Percentiles rank a stretch among this genome's conserved stretches.
phyloP scores from a whole-genome alignment of 257 asterid genomes.

The Pogostemon cablin region DNA sequence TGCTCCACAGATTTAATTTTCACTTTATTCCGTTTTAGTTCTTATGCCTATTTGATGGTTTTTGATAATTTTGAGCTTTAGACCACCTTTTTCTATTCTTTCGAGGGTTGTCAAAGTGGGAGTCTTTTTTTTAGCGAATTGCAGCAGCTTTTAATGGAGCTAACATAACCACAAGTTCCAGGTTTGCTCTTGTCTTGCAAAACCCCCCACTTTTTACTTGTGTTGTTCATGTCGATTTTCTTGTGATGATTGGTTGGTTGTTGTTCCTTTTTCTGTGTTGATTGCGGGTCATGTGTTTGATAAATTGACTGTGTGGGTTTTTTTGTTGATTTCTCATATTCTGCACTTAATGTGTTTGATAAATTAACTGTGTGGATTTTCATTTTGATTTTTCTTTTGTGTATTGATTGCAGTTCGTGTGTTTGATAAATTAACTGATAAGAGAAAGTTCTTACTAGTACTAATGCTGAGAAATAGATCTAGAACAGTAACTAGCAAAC shows the following conservation, averaged over 20 bases:
- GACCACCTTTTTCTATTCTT: slow-evolving; percentile 38
- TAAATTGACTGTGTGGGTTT: neutral
- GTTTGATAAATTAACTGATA: slow-evolving; percentile 13
- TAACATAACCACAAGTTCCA: slow-evolving; percentile 33
- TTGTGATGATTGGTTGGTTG: slow-evolving; percentile 11
- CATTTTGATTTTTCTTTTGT: neutral
- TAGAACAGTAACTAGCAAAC: slow-evolving; percentile 65
- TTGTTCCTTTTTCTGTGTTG: neutral
- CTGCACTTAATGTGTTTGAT: too few relatives aligned
- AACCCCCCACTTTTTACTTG: neutral
- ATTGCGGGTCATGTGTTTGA: slow-evolving; percentile 28
- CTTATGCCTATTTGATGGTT: slow-evolving; percentile 22
- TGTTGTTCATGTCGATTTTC: neutral
- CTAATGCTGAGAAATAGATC: slow-evolving; percentile 76
- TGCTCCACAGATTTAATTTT: slow-evolving; percentile 18
- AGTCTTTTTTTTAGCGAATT: slow-evolving; percentile 28
- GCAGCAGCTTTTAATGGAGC: slow-evolving; percentile 41
- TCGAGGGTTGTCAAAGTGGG: slow-evolving; percentile 36
- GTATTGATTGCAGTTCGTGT: slow-evolving; percentile 36
- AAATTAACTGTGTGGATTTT: too few relatives aligned
- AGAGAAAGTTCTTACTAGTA: neutral
- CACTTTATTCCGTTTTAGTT: slow-evolving; percentile 20
- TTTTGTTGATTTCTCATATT: too few relatives aligned
- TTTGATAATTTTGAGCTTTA: slow-evolving; percentile 31
- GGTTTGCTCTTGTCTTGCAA: slow-evolving; percentile 38